A percentile compares a stretch with the other conserved stretches of the same genome.
Conservation (phyloP, 352 stramenopile genomes). For the Pythium periplocum region DNA sequence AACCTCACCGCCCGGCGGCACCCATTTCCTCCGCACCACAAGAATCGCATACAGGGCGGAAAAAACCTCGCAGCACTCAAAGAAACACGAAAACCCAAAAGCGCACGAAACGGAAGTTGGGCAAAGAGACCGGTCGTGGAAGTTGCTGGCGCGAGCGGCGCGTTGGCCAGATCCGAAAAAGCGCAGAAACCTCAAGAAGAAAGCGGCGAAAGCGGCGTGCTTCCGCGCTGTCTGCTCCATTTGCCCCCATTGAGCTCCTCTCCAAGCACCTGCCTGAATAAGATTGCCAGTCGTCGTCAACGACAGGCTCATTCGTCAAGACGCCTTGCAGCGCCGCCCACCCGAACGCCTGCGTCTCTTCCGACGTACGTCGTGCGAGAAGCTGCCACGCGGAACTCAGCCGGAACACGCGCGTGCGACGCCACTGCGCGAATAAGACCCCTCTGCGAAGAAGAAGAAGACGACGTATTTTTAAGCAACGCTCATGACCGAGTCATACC, state of each 20-base stretch:
- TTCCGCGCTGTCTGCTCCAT: background rate
- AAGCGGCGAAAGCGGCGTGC: constrained; percentile 17
- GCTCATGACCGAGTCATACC: constrained; percentile 67
- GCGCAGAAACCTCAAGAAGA: constrained; percentile 27
- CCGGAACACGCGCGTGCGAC: constrained; percentile 13
- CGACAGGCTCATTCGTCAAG: background rate
- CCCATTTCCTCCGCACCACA: too few species aligned
- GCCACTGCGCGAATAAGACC: background rate
- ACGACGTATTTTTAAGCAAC: constrained; percentile 12
- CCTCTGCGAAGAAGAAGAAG: too few species aligned
- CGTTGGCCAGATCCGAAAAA: constrained; percentile 26
- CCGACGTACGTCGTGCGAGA: background rate
- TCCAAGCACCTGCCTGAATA: too few species aligned
- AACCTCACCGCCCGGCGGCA: too few species aligned
- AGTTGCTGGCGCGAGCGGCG: too few species aligned
- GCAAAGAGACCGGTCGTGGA: too few species aligned
- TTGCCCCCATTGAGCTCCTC: too few species aligned
- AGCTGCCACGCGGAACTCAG: constrained; percentile 18
- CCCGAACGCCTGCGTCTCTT: background rate
- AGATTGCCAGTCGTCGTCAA: too few species aligned
- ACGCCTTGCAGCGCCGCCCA: background rate
- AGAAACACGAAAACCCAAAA: constrained; percentile 10
- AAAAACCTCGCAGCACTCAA: constrained; percentile 2
- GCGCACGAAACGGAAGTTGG: too few species aligned
- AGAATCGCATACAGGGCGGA: background rate